Percentiles rank a stretch among this genome's conserved stretches.
phyloP scores from a whole-genome alignment of 495 filamentous ascomycete species.

The Cercophora scortea region DNA sequence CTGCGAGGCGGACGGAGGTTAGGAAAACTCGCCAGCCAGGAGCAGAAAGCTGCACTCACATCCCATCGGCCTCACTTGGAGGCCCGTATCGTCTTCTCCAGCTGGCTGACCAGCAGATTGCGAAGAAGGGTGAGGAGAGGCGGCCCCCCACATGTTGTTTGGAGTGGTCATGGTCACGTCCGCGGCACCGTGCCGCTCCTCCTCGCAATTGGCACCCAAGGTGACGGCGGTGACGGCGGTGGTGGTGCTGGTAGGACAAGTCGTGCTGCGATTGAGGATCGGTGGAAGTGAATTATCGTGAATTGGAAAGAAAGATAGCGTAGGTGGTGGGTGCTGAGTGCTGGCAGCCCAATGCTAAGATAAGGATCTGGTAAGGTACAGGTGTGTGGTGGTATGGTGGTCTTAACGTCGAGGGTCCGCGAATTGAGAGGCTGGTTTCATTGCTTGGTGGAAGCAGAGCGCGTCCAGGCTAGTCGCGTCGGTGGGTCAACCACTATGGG shows the following conservation, averaged over 20 bases:
- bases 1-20: slow-evolving; percentile 32
- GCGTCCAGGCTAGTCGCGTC: slow-evolving; percentile 23
- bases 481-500: slow-evolving; percentile 15
- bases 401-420: slow-evolving; percentile 7
- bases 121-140: slow-evolving; percentile 17
- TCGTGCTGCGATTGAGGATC: slow-evolving; percentile 1
- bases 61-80: slow-evolving; percentile 44
- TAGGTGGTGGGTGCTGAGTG: too few species aligned
- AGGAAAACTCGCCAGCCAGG: slow-evolving; percentile 7
- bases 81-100: slow-evolving; percentile 33
- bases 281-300: slow-evolving; percentile 1
- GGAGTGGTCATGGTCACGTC: slow-evolving; percentile 16
- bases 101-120: slow-evolving; percentile 34
- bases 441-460: slow-evolving; percentile 11
- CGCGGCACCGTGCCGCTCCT: slow-evolving; percentile 7
- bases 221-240: neutral
- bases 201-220: slow-evolving; percentile 9
- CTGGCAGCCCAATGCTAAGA: too few species aligned
- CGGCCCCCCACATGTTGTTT: slow-evolving; percentile 16
- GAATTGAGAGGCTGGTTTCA: slow-evolving; percentile 26
- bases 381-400: neutral
- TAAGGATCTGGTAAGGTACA: too few species aligned
- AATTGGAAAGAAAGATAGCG: too few species aligned
- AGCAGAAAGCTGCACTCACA: slow-evolving; percentile 28
- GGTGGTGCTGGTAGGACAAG: neutral